These are phyloP conservation scores for Coelastrella sp. DNA, from an alignment of 139 green algal species.

Conservation along the genomic window DNA sequence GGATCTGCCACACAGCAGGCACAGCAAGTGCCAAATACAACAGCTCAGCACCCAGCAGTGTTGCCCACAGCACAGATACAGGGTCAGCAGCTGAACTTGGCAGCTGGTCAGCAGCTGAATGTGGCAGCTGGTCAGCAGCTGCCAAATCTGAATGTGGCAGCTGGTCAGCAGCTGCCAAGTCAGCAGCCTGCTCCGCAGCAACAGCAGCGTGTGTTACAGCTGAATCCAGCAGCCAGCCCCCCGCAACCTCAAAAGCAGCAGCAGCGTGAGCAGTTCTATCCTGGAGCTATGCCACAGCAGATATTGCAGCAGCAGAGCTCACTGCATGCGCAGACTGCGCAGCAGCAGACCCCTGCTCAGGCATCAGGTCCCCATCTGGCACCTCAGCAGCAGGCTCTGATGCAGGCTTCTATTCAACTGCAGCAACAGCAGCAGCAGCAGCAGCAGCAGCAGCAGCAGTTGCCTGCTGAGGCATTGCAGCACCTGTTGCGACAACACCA, in stretches of 20 bases:
- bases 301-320: background rate
- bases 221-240: background rate
- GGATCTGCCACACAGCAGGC: too few species aligned
- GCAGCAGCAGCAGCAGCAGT: background rate
- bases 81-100: too few species aligned
- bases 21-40: too few species aligned
- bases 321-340: background rate
- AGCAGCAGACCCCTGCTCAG: background rate
- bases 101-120: background rate
- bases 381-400: background rate
- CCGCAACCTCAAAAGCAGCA: background rate
- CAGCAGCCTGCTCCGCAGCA: background rate
- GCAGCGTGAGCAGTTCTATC: background rate
- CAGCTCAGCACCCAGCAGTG: too few species aligned
- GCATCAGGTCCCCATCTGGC: background rate
- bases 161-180: background rate
- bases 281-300: slow-evolving; percentile 2
- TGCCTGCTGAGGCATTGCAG: background rate
- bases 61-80: too few species aligned
- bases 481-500: background rate
- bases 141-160: background rate
- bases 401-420: slow-evolving; percentile 5
- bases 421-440: background rate
- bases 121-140: background rate
- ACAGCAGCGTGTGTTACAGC: background rate